These are phyloP conservation scores for Epichloe bromicola DNA, from an alignment of 2,329 filamentous ascomycete genomes.

Conservation along the genomic window DNA sequence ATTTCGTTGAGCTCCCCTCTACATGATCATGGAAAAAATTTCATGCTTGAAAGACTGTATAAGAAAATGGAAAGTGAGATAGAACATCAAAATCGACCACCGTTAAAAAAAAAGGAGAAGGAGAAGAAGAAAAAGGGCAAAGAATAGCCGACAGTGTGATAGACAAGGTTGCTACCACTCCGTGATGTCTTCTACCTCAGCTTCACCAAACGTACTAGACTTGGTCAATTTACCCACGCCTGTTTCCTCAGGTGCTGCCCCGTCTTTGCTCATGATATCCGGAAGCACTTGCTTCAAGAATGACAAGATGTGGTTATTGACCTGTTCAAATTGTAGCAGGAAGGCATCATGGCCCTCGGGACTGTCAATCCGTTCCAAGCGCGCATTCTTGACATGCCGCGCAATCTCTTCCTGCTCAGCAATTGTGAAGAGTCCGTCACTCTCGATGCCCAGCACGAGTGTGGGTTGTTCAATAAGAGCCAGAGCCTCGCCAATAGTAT, in stretches of 20 bases:
- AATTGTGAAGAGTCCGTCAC: slow-evolving; percentile 91
- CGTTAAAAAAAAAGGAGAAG: too few species aligned
- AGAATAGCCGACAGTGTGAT: background rate
- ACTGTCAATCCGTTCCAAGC: slow-evolving; percentile 77
- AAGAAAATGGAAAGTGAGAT: background rate
- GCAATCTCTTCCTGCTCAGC: slow-evolving; percentile 92
- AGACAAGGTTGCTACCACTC: slow-evolving; percentile 56
- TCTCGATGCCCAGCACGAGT: slow-evolving; percentile 86
- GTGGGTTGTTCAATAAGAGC: slow-evolving; percentile 77
- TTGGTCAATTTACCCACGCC: slow-evolving; percentile 57
- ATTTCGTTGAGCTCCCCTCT: background rate
- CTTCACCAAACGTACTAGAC: slow-evolving; percentile 87
- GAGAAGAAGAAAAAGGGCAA: background rate
- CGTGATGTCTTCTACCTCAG: slow-evolving; percentile 91
- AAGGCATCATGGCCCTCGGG: slow-evolving; percentile 96
- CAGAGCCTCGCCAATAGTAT: slow-evolving; percentile 59
- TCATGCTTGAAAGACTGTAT: background rate
- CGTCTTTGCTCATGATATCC: slow-evolving; percentile 68
- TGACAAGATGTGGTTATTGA: slow-evolving; percentile 72
- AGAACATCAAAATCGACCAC: too few species aligned
- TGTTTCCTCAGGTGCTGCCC: slow-evolving; percentile 33
- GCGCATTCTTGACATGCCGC: slow-evolving; percentile 61
- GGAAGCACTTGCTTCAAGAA: slow-evolving; percentile 76
- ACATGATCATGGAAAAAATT: background rate
- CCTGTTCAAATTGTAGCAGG: slow-evolving; percentile 90